A percentile compares a stretch with the other conserved stretches of the same genome.
phyloP scores from a whole-genome alignment of 306 rosid genomes.

The Cyclanthera cordifolia region DNA sequence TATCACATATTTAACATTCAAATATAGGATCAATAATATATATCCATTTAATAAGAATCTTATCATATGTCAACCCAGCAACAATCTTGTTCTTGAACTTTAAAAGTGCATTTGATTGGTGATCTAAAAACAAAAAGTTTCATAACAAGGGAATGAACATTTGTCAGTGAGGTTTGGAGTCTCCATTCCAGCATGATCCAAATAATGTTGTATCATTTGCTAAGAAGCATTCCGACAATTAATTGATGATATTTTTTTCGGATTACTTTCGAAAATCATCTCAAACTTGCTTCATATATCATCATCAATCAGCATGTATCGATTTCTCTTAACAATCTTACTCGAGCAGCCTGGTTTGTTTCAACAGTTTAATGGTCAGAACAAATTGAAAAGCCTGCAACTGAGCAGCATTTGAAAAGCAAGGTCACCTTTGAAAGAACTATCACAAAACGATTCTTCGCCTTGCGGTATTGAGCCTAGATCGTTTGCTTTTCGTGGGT shows the following conservation, averaged over 20 bases:
- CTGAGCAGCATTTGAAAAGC: not conserved
- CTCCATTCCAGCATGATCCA: not conserved
- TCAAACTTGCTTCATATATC: not conserved
- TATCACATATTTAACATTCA: not conserved
- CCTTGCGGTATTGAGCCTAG: slow-evolving; percentile 18
- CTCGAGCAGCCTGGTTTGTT: not conserved
- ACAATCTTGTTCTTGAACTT: not conserved
- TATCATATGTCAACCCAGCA: not conserved
- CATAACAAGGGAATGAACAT: no score
- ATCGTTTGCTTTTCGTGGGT: slow-evolving; percentile 35
- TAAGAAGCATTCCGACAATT: not conserved
- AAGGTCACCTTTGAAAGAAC: not conserved
- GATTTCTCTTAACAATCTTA: not conserved
- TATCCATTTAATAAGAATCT: not conserved
- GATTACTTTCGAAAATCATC: not conserved
- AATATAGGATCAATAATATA: not conserved
- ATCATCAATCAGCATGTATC: not conserved
- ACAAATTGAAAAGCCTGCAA: not conserved
- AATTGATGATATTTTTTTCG: not conserved
- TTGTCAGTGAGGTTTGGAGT: not conserved
- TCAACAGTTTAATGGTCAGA: not conserved
- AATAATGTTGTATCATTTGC: not conserved
- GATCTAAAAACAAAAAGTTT: no score
- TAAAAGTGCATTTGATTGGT: no score
- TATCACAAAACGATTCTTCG: slow-evolving; percentile 20